Conservation (phyloP, 2,329 filamentous ascomycete species). For the Diplodia seriata region DNA sequence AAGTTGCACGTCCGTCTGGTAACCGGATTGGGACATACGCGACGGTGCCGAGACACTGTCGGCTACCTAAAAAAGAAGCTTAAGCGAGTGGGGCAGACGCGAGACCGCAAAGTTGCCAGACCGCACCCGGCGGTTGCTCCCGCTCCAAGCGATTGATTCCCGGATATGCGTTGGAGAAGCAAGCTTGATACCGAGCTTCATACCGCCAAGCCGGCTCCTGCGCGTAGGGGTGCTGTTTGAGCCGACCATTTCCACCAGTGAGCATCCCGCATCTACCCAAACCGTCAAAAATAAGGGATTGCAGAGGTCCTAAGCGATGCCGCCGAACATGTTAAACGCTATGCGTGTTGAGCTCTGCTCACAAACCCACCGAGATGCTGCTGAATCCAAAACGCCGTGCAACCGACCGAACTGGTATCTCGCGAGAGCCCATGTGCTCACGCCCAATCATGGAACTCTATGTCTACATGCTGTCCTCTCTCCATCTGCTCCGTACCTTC, state of each 20-base stretch:
- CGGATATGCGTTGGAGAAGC: slow-evolving; percentile 7
- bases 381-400: slow-evolving; percentile 24
- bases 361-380: slow-evolving; percentile 19
- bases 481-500: slow-evolving; percentile 70
- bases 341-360: slow-evolving; percentile 11
- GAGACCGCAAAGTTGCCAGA: slow-evolving; percentile 9
- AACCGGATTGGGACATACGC: slow-evolving; percentile 11
- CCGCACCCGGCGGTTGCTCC: slow-evolving; percentile 8
- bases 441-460: slow-evolving; percentile 14
- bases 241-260: slow-evolving; percentile 15
- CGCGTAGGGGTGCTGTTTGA: not conserved
- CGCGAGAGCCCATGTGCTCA: slow-evolving; percentile 11
- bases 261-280: not conserved
- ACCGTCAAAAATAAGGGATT: slow-evolving; percentile 8
- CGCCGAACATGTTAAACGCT: slow-evolving; percentile 8
- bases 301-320: slow-evolving; percentile 10
- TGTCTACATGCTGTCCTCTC: slow-evolving; percentile 49
- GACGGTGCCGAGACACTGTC: slow-evolving; percentile 11
- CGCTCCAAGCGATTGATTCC: slow-evolving; percentile 25
- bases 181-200: slow-evolving; percentile 26
- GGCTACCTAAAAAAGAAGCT: slow-evolving; percentile 2
- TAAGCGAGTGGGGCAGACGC: slow-evolving; percentile 10
- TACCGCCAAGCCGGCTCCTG: slow-evolving; percentile 19
- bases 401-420: slow-evolving; percentile 22
- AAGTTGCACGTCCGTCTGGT: slow-evolving; percentile 23